Evolutionary conservation across 495 filamentous ascomycete genomes (phyloP), one percentile per base, ranked within the genome.

Genomic region (Corynascus novoguineensis): DNA sequence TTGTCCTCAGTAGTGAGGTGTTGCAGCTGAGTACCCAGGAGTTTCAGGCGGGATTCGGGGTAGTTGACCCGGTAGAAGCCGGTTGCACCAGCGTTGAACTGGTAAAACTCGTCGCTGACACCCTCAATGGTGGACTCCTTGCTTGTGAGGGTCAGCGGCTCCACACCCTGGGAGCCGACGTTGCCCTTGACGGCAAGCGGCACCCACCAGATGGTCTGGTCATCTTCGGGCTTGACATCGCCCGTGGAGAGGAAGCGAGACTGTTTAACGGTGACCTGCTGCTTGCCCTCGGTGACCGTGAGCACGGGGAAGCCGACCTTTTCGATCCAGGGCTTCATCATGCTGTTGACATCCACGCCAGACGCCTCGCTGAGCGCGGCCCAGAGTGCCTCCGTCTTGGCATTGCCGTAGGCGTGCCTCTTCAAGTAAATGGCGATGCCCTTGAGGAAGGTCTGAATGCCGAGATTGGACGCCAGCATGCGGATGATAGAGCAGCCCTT

Each of bases 31-130:
- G 83, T 79, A 48, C 92, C 87, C 35, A 98, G 85, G 67, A 89
- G 85, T 17, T 78, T 81, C 32, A 98, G 81, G 19, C 91, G 82
- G 29, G 78, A 75, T 42, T 89, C 83, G 10, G 93, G 87, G 62
- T 96, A 95, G 70, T 95, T 96, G 25, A 90, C 93, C 41, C 92
- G 79, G 70, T 95, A 98, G 74, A 97, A 96, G 12, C 91, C 93
- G 48, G 84, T 86, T 50, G 92, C 86, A 51, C 91, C 81, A 53
- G 83, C 81, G 71, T 98, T 98, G 61, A 97, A 74, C 76, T 95
- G 96, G 71, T 97, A 98, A 64, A 95, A 95, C 56, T 81, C 81
- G 48, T 86, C 81, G 59, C 90, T 84, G 56, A 97, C 67, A 32
- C 85, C 83, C 25, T 79, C 76, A 58, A 97, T 77, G 7, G 81